Conservation (phyloP, 2,329 filamentous ascomycete genomes). For the Calonectria pseudoreteaudii region DNA sequence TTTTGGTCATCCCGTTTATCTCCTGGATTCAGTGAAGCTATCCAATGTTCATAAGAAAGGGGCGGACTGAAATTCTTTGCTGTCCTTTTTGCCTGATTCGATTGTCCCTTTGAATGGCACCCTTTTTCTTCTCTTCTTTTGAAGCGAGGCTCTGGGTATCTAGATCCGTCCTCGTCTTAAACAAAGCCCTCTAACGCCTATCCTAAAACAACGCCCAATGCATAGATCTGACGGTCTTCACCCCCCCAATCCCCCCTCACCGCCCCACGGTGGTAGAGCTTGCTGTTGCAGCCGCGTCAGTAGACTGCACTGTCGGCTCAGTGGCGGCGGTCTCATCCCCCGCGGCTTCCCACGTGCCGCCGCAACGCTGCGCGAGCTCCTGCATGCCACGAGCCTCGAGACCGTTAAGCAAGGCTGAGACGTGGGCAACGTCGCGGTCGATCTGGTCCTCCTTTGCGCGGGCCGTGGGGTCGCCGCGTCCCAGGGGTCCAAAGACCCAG, state of each 20-base stretch:
- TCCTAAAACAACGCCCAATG: slow-evolving; percentile 4
- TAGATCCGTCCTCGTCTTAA: slow-evolving; percentile 17
- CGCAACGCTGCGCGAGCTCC: slow-evolving; percentile 48
- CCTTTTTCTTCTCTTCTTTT: slow-evolving; percentile 19
- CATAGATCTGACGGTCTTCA: not conserved
- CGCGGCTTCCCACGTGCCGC: slow-evolving; percentile 52
- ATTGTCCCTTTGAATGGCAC: not conserved
- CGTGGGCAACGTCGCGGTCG: slow-evolving; percentile 50
- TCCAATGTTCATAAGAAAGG: not conserved
- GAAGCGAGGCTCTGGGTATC: slow-evolving; percentile 29
- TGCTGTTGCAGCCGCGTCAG: not conserved
- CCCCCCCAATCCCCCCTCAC: not conserved
- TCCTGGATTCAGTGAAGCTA: not conserved
- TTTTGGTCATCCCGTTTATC: not conserved
- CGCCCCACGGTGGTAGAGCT: not conserved
- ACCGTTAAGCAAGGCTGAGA: slow-evolving; percentile 49
- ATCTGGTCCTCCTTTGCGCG: slow-evolving; percentile 52
- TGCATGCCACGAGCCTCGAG: slow-evolving; percentile 50
- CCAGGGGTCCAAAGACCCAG: slow-evolving; percentile 58
- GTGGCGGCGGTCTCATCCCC: slow-evolving; percentile 17
- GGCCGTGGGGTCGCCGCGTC: slow-evolving; percentile 50
- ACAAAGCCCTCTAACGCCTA: not conserved
- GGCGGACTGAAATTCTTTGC: not conserved
- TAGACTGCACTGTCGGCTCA: not conserved
- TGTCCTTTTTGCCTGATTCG: not conserved